Percentiles rank a stretch among this genome's conserved stretches.
Evolutionary conservation across 306 rosid species (phyloP).

Genomic region (Psophocarpus tetragonolobus): DNA sequence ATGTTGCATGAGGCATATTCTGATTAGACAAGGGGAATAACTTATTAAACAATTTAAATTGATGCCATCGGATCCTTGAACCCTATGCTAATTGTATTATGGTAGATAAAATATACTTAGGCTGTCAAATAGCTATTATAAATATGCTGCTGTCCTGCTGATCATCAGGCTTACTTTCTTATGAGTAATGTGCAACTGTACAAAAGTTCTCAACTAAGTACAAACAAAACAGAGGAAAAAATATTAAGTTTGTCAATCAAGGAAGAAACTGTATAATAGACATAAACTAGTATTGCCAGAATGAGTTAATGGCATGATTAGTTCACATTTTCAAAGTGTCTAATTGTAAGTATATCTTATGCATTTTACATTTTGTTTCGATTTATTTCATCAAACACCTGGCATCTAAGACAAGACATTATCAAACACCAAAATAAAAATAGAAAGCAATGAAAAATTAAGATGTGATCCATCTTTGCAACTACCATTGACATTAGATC

Average conservation of each 20-base stretch:
- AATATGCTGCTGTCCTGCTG: too few species aligned
- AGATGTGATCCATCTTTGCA: too few species aligned
- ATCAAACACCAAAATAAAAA: too few species aligned
- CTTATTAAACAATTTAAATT: slow-evolving; percentile 5
- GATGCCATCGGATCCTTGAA: slow-evolving; percentile 8
- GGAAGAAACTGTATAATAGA: neutral
- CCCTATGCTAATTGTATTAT: slow-evolving; percentile 8
- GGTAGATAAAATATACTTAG: neutral
- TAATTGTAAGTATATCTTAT: neutral
- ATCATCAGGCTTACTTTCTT: neutral
- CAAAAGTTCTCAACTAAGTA: neutral
- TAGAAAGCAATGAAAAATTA: too few species aligned
- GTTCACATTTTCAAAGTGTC: neutral
- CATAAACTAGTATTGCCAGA: neutral
- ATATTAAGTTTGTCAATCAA: neutral
- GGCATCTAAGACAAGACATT: too few species aligned
- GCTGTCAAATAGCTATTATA: neutral
- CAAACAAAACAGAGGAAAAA: neutral
- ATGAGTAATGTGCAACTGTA: slow-evolving; percentile 6
- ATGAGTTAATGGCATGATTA: neutral
- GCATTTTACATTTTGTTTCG: neutral
- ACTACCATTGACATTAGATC: too few species aligned
- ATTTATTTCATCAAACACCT: too few species aligned
- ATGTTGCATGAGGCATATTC: neutral
- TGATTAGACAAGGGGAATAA: neutral